Evolutionary conservation across 2,329 filamentous ascomycete species (phyloP).

Genomic region (Chaetomium strumarium): DNA sequence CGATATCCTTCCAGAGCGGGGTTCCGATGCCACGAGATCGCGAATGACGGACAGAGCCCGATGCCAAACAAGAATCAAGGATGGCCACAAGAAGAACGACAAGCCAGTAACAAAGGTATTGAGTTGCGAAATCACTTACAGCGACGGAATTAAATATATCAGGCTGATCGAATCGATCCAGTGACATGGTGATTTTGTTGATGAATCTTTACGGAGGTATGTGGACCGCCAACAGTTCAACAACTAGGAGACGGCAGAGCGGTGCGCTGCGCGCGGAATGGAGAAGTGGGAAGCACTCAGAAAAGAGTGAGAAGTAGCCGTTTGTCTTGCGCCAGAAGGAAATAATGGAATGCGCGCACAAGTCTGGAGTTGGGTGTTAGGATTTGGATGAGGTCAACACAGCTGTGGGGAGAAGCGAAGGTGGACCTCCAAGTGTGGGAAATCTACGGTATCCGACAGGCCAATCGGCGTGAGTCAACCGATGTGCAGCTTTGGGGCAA

Average conservation of each 20-base stretch:
- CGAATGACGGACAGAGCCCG: neutral
- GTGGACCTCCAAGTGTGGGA: neutral
- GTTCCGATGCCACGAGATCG: neutral
- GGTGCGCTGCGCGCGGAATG: neutral
- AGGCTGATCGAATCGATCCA: conserved; percentile 13
- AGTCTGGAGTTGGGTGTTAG: no score
- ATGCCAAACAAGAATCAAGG: neutral
- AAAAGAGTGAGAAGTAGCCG: no score
- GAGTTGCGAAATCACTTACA: conserved; percentile 14
- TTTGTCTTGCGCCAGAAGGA: no score
- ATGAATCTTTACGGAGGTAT: neutral
- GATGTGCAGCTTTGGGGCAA: neutral
- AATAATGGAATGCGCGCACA: no score
- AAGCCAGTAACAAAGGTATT: neutral
- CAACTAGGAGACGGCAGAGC: neutral
- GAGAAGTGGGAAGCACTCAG: no score
- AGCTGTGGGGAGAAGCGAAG: neutral
- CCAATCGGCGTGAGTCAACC: conserved; percentile 17
- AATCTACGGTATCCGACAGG: conserved; percentile 16
- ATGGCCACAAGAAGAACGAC: neutral
- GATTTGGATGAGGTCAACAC: neutral
- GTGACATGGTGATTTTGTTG: conserved; percentile 23
- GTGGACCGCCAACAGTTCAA: neutral
- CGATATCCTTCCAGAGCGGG: neutral
- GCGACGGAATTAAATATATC: conserved; percentile 16